phyloP scores from a whole-genome alignment of 768 basidiomycete genomes.

The Hericium coralloides region DNA sequence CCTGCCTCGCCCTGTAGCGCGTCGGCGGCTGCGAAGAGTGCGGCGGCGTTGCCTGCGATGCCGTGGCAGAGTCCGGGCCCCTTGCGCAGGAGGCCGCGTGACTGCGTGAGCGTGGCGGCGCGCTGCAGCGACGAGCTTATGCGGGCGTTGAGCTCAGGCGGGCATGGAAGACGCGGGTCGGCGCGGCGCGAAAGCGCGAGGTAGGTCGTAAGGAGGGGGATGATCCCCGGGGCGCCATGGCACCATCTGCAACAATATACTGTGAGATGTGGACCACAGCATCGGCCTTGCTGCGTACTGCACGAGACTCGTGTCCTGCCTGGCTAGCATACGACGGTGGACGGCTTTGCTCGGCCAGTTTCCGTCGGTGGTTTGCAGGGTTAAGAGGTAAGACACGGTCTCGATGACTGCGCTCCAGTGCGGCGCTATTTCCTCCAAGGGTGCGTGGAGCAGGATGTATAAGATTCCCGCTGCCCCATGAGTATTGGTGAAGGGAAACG shows the following conservation, averaged over 20 bases:
- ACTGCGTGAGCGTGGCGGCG: constrained; percentile 37
- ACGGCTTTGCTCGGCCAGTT: constrained; percentile 44
- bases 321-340: constrained; percentile 5
- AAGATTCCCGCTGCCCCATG: constrained; percentile 39
- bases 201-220: constrained; percentile 31
- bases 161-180: constrained; percentile 8
- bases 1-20: constrained; percentile 20
- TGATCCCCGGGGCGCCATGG: constrained; percentile 45
- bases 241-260: constrained; percentile 36
- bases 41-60: constrained; percentile 43
- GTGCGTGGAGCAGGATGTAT: constrained; percentile 39
- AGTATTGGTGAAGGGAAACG: neutral
- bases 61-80: constrained; percentile 57
- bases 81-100: constrained; percentile 41
- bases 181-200: constrained; percentile 19
- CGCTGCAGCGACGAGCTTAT: constrained; percentile 26
- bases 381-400: constrained; percentile 40
- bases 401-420: constrained; percentile 33
- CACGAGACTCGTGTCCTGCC: constrained; percentile 29
- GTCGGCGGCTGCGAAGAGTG: constrained; percentile 39
- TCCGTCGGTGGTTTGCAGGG: constrained; percentile 34
- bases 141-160: neutral
- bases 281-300: constrained; percentile 29
- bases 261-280: neutral
- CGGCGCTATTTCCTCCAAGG: constrained; percentile 24